These are phyloP conservation scores for Hyaloperonospora brassicae DNA, from an alignment of 352 stramenopile species.

Conservation along the genomic window DNA sequence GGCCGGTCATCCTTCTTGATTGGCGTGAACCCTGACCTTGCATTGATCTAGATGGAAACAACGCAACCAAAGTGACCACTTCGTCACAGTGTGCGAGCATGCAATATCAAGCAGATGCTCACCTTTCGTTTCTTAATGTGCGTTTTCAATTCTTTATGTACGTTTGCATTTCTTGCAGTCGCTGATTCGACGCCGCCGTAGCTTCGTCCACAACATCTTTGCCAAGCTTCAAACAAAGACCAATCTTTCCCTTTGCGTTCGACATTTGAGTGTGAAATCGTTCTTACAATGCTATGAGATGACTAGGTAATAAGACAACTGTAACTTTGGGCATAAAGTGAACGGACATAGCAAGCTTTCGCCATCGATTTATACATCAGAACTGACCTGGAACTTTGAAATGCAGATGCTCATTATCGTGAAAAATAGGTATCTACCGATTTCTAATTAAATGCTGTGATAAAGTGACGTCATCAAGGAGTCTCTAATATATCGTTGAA, in stretches of 20 bases:
- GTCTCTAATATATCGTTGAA: too few relatives aligned
- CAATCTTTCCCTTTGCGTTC: conserved; percentile 28
- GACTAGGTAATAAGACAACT: too few relatives aligned
- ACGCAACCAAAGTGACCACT: not conserved
- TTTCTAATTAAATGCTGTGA: too few relatives aligned
- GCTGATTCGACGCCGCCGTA: conserved; percentile 22
- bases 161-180: conserved; percentile 31
- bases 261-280: conserved; percentile 24
- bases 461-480: too few relatives aligned
- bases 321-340: too few relatives aligned
- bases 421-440: too few relatives aligned
- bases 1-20: conserved; percentile 28
- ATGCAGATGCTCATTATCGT: too few relatives aligned
- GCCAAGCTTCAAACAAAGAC: conserved; percentile 14
- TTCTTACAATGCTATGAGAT: conserved; percentile 22
- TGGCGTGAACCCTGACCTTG: conserved; percentile 32
- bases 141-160: too few relatives aligned
- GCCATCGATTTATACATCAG: too few relatives aligned
- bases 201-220: conserved; percentile 25
- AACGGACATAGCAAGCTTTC: too few relatives aligned
- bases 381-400: too few relatives aligned
- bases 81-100: not conserved
- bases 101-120: not conserved
- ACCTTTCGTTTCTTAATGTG: conserved; percentile 54
- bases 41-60: too few relatives aligned